phyloP scores from a whole-genome alignment of 2,329 filamentous ascomycete genomes.

The Fusarium xylarioides region DNA sequence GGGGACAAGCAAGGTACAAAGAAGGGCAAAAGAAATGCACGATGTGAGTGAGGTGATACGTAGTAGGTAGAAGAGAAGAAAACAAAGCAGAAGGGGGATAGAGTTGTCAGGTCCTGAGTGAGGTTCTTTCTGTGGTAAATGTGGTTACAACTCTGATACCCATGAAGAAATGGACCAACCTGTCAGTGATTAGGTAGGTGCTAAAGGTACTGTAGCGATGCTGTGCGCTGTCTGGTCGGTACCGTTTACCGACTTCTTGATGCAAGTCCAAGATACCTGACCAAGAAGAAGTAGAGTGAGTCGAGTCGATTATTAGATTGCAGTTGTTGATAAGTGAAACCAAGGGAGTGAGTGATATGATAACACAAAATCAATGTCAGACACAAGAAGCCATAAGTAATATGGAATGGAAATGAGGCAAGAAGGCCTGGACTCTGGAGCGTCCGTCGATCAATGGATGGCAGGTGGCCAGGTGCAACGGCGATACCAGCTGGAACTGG shows the following conservation, averaged over 20 bases:
- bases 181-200: neutral
- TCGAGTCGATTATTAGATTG: neutral
- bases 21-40: neutral
- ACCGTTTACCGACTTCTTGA: conserved; percentile 2
- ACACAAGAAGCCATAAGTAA: neutral
- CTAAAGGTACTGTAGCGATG: neutral
- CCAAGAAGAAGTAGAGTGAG: neutral
- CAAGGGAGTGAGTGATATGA: neutral
- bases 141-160: neutral
- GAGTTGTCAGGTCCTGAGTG: neutral
- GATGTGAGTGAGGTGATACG: neutral
- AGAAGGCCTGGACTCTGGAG: neutral
- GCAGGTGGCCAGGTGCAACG: neutral
- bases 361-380: neutral
- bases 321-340: neutral
- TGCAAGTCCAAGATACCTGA: neutral
- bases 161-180: neutral
- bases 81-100: neutral
- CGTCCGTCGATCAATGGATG: neutral
- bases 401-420: conserved; percentile 1
- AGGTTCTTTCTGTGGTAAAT: neutral
- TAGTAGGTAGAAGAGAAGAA: neutral
- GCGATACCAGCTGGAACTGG: neutral
- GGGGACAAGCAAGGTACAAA: conserved; percentile 7
- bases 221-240: neutral